Evolutionary conservation across 1,139 yeast genomes (phyloP), one percentile per base, ranked within the genome.

Genomic region (Ogataea hybrid): DNA sequence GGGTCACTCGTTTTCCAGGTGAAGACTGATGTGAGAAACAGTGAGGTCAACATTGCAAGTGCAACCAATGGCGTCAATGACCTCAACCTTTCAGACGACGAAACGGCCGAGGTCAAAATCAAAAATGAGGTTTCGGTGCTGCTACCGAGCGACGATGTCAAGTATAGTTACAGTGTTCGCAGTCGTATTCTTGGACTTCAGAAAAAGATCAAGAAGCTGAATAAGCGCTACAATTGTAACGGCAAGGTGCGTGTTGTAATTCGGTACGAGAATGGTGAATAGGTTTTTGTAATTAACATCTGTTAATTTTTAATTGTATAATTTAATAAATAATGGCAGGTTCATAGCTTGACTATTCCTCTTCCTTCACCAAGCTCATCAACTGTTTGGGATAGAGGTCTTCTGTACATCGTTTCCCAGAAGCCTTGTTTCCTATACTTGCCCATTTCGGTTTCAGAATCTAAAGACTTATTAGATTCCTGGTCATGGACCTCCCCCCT

Each of bases 391-490:
- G 89, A 79, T 54, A 86, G 68, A 20, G 95, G 95, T 61, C 87
- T 78, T 71, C 95, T 81, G 69, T 81, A 79, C 65, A 81, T 79
- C 35, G 82, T 81, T 53, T 85, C 94, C 89, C 90, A 86, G 69
- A 84, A 84, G 28, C 81, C 80, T 66, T 84, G 92, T 61, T 76
- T 75, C 46, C 67, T 68, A 45, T 56, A 54, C 12, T 56, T 49
- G 23, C 57, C 58, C 35, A 53, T 52, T 9, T 43, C 46, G 36
- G 68, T 70, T 44, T 71, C 70, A 44, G 61, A 68, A 32, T 65
- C 67, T 25, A 58, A 41, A 5, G 49, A 42, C 39, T 48, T 50
- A 35, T 57, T 58, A 23, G 56, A 49, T 28, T 34, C 54, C 48
- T 57, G 62, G 37, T 58, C 50, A 10, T 58, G 42, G 25, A 57